phyloP scores from a whole-genome alignment of 352 stramenopile species.

The Phytopythium mirpurense region DNA sequence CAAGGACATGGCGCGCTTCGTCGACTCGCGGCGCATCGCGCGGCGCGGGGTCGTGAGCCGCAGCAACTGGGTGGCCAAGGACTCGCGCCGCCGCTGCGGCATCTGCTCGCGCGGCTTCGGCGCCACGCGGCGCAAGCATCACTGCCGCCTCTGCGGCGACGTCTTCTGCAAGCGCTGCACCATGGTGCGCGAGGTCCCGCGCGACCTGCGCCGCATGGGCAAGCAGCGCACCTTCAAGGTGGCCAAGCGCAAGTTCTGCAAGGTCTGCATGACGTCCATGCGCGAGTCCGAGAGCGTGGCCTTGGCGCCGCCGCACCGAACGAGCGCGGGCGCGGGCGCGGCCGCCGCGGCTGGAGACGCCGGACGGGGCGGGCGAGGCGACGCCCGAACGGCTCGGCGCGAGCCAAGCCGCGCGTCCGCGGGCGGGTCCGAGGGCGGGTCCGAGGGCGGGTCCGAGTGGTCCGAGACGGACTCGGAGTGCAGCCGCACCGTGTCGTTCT shows the following conservation, averaged over 20 bases:
- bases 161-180: conserved; percentile 72
- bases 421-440: conserved; percentile 6
- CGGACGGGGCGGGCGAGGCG: not conserved
- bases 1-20: conserved; percentile 47
- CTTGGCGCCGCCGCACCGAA: conserved; percentile 3
- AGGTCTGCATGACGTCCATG: conserved; percentile 43
- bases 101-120: conserved; percentile 60
- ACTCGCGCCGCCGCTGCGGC: conserved; percentile 40
- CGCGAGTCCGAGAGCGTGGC: conserved; percentile 13
- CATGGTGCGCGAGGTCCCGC: conserved; percentile 41
- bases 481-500: conserved; percentile 25
- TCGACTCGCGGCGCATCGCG: conserved; percentile 62
- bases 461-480: conserved; percentile 38
- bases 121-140: conserved; percentile 53
- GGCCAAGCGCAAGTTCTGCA: conserved; percentile 55
- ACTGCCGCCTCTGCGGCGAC: conserved; percentile 75
- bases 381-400: not conserved
- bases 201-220: conserved; percentile 8
- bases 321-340: not conserved
- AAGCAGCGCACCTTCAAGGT: conserved; percentile 46
- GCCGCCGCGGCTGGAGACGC: not conserved
- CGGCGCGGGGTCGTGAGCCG: conserved; percentile 45
- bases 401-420: conserved; percentile 1
- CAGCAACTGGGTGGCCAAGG: conserved; percentile 52
- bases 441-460: conserved; percentile 25